Base-by-base conservation (phyloP, 305 asterid genomes). In the Fraxinus floribunda region DNA sequence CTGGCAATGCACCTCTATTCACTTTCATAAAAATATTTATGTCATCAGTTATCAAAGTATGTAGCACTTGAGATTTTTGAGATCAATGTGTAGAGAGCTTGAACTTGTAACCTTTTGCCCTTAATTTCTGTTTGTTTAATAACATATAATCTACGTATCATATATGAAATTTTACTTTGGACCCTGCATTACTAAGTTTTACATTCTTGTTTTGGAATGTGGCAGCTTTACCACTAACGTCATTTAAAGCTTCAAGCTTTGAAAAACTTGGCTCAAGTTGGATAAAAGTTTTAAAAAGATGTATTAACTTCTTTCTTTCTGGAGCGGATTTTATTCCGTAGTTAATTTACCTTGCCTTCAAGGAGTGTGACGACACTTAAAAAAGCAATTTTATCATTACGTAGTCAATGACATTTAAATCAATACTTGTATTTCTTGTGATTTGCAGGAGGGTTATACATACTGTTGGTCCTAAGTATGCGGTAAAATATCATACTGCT, bases 391-490 rank as follows among this genome's bases (percentile, higher is more conserved):
- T 72, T 39, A 3, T 46, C 57, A 8, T 10, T 70, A 73, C 55
- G 49, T 66, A 73, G 15, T 15, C 35, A 11, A 80, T 38, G 26
- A 68, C 24, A 18, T 38, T 70, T 78, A 82, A 52, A 82, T 78
- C 38, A 76, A 49, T 38, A 13, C 22, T 46, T 32, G 71, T 62
- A 70, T 80, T 84, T 82, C 60, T 85, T 82, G 46, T 81, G 64
- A 68, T 83, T 87, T 88, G 82, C 93, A 95, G 98, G 93, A 90
- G 95, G 91, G 90, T 95, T 80, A 90, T 94, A 82, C 98, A 94
- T 81, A 94, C 97, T 60, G 98, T 95, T 78, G 99, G 98, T 82
- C 98, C 99, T 18, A 95, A 94, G 84, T 95, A 95, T 90, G 98
- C 98, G 34, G 92, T 91, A 76, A 95, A 95, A 86, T 95, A 95